A percentile compares a stretch with the other conserved stretches of the same genome.
Conservation (phyloP, 2,329 filamentous ascomycete genomes). For the Lecanicillium sp. region DNA sequence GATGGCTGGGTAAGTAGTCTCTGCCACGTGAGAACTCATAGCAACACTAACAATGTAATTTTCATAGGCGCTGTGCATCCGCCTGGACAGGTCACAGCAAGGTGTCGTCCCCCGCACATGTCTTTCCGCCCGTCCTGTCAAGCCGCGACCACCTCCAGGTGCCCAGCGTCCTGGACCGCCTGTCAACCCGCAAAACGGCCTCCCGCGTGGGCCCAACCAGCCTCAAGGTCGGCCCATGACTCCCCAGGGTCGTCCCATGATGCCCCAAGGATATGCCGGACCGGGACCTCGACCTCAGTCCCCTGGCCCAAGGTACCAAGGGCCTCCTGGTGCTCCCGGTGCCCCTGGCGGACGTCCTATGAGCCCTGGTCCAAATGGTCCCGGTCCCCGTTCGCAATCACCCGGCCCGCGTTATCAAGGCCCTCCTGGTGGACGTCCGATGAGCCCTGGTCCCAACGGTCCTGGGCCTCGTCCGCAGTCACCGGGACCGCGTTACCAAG, state of each 20-base stretch:
- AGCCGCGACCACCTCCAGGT: slow-evolving; percentile 58
- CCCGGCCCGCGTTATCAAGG: slow-evolving; percentile 33
- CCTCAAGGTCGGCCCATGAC: slow-evolving; percentile 29
- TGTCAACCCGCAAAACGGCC: slow-evolving; percentile 33
- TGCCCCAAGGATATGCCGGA: slow-evolving; percentile 15
- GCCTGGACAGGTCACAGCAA: slow-evolving; percentile 82
- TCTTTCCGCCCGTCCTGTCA: slow-evolving; percentile 84
- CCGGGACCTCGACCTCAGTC: slow-evolving; percentile 35
- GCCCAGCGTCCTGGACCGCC: slow-evolving; percentile 45
- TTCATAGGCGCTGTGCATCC: slow-evolving; percentile 66
- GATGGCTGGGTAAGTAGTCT: slow-evolving; percentile 74
- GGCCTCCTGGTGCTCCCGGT: slow-evolving; percentile 11
- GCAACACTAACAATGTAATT: slow-evolving; percentile 30
- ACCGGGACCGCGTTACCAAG: slow-evolving; percentile 30
- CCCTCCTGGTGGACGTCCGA: slow-evolving; percentile 27
- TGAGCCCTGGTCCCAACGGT: slow-evolving; percentile 22
- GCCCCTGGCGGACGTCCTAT: slow-evolving; percentile 26
- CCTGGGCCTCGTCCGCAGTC: slow-evolving; percentile 35
- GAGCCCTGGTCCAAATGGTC: slow-evolving; percentile 28
- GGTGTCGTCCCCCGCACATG: slow-evolving; percentile 92
- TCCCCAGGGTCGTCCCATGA: slow-evolving; percentile 27
- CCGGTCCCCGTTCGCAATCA: slow-evolving; percentile 32
- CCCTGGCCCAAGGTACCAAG: slow-evolving; percentile 31
- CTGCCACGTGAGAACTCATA: background rate
- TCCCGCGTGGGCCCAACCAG: slow-evolving; percentile 20